A percentile compares a stretch with the other conserved stretches of the same genome.
Conservation (phyloP, 805 yeast species). For the Candida sithepensis region DNA sequence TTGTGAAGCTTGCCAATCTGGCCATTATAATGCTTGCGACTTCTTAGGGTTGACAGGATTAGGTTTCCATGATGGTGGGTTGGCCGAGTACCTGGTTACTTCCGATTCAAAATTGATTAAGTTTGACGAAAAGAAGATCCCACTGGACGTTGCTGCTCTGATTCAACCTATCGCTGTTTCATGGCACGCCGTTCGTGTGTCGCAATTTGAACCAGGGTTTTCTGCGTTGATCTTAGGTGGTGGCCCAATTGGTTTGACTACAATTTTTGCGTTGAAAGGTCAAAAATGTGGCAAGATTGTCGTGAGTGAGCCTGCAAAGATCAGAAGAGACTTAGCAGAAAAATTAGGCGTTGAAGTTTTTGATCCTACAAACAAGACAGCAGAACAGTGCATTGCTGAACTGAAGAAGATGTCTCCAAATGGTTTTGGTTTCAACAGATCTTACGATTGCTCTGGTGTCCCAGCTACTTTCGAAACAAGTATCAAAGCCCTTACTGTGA, state of each 20-base stretch:
- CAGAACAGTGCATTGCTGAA: slow-evolving; percentile 29
- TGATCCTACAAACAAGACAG: slow-evolving; percentile 31
- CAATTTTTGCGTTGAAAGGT: slow-evolving; percentile 49
- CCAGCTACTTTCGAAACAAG: slow-evolving; percentile 42
- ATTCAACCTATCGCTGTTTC: slow-evolving; percentile 56
- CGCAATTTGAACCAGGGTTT: slow-evolving; percentile 40
- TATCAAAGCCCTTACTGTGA: slow-evolving; percentile 36
- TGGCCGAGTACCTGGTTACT: slow-evolving; percentile 43
- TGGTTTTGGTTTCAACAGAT: slow-evolving; percentile 44
- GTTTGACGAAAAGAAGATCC: slow-evolving; percentile 34
- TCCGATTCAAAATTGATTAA: slow-evolving; percentile 37
- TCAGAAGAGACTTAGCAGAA: slow-evolving; percentile 58
- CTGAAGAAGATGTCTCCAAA: slow-evolving; percentile 35
- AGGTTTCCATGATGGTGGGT: slow-evolving; percentile 51
- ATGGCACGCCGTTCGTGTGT: slow-evolving; percentile 53
- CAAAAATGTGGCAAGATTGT: slow-evolving; percentile 46
- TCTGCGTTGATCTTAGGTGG: slow-evolving; percentile 51
- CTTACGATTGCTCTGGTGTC: slow-evolving; percentile 54
- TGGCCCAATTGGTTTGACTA: slow-evolving; percentile 60
- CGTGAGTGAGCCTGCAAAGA: slow-evolving; percentile 55
- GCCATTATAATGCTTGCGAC: slow-evolving; percentile 50
- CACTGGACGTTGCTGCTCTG: slow-evolving; percentile 53
- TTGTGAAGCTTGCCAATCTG: slow-evolving; percentile 49
- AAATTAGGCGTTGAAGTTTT: slow-evolving; percentile 40
- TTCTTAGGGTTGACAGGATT: slow-evolving; percentile 49